phyloP scores from a whole-genome alignment of 331 rosid genomes.

The Arachis monticola region DNA sequence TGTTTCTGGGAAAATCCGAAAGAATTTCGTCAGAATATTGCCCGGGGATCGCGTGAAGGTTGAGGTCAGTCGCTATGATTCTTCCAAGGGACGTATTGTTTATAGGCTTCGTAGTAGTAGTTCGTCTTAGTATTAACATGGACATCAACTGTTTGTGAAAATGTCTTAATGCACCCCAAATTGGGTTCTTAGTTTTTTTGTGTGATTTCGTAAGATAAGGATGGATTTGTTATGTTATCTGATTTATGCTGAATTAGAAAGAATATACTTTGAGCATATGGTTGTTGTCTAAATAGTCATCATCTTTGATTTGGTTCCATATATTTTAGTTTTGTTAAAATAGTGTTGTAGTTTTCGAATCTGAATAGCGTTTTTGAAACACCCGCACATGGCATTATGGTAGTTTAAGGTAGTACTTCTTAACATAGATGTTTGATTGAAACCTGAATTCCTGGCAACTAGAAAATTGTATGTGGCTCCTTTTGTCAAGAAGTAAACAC shows the following conservation, averaged over 20 bases:
- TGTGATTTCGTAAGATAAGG: background rate
- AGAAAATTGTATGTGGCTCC: background rate
- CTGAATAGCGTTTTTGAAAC: no score
- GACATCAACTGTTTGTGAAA: slow-evolving; percentile 31
- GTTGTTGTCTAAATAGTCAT: slow-evolving; percentile 6
- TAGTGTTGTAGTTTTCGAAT: background rate
- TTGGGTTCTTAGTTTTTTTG: background rate
- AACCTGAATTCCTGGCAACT: background rate
- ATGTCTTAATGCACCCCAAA: background rate
- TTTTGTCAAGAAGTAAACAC: background rate
- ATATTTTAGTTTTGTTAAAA: background rate
- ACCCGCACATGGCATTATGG: background rate
- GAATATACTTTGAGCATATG: background rate
- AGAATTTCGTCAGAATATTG: slow-evolving; percentile 79
- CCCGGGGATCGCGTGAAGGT: slow-evolving; percentile 91
- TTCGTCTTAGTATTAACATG: slow-evolving; percentile 38
- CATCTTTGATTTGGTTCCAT: background rate
- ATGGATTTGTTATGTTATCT: background rate
- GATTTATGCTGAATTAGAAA: background rate
- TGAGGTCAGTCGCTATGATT: slow-evolving; percentile 93
- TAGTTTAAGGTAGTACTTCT: background rate
- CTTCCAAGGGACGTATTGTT: slow-evolving; percentile 81
- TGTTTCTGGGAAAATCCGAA: slow-evolving; percentile 83
- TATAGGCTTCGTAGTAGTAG: slow-evolving; percentile 56
- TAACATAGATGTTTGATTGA: background rate